Conservation (phyloP, 495 filamentous ascomycete species). For the Ascodesmis nigricans region DNA sequence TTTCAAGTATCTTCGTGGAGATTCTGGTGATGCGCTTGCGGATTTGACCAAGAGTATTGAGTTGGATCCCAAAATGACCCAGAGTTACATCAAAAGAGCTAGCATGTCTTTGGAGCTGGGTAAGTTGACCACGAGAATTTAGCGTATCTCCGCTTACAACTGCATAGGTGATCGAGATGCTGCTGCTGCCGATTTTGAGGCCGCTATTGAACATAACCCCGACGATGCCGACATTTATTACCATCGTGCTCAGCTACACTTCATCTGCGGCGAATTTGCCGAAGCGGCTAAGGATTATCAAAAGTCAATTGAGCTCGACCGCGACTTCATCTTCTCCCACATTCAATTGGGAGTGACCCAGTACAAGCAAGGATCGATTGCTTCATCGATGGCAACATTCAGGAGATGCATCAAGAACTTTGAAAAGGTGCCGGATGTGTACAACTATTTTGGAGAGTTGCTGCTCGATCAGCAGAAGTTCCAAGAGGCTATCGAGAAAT, state of each 20-base stretch:
- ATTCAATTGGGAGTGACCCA: constrained; percentile 98
- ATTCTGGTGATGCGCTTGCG: constrained; percentile 55
- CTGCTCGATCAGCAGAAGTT: constrained; percentile 91
- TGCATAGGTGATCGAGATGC: constrained; percentile 75
- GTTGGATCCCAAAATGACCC: constrained; percentile 62
- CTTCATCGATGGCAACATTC: constrained; percentile 97
- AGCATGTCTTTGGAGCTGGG: constrained; percentile 95
- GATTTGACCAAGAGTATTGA: constrained; percentile 86
- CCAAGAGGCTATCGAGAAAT: constrained; percentile 90
- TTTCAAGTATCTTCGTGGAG: constrained; percentile 76
- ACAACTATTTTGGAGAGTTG: constrained; percentile 99
- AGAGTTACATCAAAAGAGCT: constrained; percentile 96
- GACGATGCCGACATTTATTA: constrained; percentile 97
- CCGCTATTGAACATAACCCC: constrained; percentile 63
- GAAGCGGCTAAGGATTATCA: constrained; percentile 97
- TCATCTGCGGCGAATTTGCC: constrained; percentile 81
- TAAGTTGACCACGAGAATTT: no score
- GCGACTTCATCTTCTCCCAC: constrained; percentile 94
- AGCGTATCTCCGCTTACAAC: constrained; percentile 2
- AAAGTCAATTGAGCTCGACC: constrained; percentile 92
- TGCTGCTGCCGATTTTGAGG: constrained; percentile 69
- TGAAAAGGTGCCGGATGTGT: constrained; percentile 84
- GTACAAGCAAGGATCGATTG: constrained; percentile 98
- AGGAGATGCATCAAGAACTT: constrained; percentile 96
- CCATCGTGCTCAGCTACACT: constrained; percentile 94